phyloP scores from a whole-genome alignment of 768 basidiomycete genomes.

The Termitomyces sp. region DNA sequence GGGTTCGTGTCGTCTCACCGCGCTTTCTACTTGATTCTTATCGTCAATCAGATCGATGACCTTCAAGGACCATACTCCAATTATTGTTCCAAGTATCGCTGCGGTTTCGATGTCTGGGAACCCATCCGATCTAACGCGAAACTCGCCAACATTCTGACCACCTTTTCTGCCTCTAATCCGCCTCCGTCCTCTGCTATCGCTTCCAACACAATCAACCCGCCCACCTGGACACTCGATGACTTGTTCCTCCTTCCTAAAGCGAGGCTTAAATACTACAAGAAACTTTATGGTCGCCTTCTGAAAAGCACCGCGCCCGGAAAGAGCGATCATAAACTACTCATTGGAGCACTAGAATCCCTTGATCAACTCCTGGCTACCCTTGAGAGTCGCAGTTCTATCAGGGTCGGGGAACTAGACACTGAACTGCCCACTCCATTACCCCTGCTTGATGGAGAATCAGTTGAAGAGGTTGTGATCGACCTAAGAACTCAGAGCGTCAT shows the following conservation, averaged over 20 bases:
- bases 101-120: conserved; percentile 82
- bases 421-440: conserved; percentile 18
- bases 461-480: conserved; percentile 58
- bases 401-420: conserved; percentile 38
- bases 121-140: conserved; percentile 76
- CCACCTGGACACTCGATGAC: conserved; percentile 80
- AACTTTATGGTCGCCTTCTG: conserved; percentile 80
- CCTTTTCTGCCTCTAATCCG: conserved; percentile 65
- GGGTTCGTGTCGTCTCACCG: conserved; percentile 56
- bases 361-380: conserved; percentile 67
- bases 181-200: conserved; percentile 44
- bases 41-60: conserved; percentile 75
- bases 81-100: conserved; percentile 69
- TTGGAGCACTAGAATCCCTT: conserved; percentile 78
- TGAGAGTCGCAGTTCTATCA: conserved; percentile 54
- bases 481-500: conserved; percentile 38
- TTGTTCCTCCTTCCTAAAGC: conserved; percentile 85
- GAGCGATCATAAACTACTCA: conserved; percentile 80
- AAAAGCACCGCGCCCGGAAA: conserved; percentile 84
- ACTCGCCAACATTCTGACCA: conserved; percentile 61
- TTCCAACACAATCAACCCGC: conserved; percentile 32
- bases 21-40: conserved; percentile 11
- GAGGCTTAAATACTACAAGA: conserved; percentile 89
- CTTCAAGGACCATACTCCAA: conserved; percentile 81
- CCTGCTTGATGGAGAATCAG: conserved; percentile 32